Conservation (phyloP, 371 early-diverging fungal species). For the Mucor indicus region DNA sequence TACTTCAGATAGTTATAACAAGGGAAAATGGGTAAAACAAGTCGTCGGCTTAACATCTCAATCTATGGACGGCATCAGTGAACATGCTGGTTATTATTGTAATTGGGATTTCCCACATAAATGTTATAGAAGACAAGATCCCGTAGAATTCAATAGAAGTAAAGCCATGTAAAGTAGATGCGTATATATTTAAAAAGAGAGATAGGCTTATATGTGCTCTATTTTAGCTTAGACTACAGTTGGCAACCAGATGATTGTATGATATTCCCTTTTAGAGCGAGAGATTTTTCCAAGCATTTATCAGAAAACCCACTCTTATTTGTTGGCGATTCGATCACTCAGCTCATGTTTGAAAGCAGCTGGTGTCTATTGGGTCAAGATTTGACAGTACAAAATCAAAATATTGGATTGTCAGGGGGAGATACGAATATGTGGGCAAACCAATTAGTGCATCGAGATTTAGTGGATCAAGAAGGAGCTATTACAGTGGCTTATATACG, state of each 20-base stretch:
- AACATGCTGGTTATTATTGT: constrained; percentile 30
- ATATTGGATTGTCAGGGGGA: constrained; percentile 20
- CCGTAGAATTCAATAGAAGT: constrained; percentile 27
- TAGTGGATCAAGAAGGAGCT: background rate
- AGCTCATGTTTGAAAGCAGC: constrained; percentile 36
- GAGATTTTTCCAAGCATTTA: constrained; percentile 27
- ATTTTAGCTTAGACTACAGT: constrained; percentile 26
- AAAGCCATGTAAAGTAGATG: constrained; percentile 27
- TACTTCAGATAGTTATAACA: constrained; percentile 20
- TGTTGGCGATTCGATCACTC: constrained; percentile 42
- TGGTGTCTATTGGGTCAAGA: constrained; percentile 29
- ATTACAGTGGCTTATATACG: constrained; percentile 27
- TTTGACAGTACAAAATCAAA: constrained; percentile 7
- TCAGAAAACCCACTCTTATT: constrained; percentile 29
- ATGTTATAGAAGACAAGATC: constrained; percentile 28
- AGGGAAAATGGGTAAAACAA: constrained; percentile 32
- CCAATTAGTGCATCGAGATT: constrained; percentile 19
- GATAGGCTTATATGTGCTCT: too few species aligned
- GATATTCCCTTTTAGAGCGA: constrained; percentile 19
- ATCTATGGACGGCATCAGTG: constrained; percentile 21
- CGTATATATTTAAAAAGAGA: background rate
- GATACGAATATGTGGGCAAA: constrained; percentile 26
- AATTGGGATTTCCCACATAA: constrained; percentile 27
- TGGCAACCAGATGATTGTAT: constrained; percentile 33
- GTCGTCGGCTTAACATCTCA: constrained; percentile 11